Conservation (phyloP, 768 basidiomycete genomes). For the Suillus luteus region DNA sequence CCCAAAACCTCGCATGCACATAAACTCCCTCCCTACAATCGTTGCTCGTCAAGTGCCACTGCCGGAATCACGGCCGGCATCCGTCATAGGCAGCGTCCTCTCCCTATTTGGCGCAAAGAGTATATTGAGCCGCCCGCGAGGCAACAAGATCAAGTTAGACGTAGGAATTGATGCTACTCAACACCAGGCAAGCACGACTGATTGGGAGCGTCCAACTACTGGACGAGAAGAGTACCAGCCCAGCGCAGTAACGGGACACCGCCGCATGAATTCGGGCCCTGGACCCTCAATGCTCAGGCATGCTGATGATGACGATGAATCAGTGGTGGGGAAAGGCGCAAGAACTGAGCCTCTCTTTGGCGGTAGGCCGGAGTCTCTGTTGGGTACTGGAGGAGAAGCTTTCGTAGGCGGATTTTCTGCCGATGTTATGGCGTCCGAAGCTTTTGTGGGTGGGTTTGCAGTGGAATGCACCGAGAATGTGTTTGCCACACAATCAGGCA, state of each 20-base stretch:
- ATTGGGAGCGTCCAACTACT: constrained; percentile 9
- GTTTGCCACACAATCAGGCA: constrained; percentile 8
- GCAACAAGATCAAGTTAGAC: constrained; percentile 26
- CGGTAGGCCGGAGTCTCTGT: neutral
- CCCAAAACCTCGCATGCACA: constrained; percentile 12
- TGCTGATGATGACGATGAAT: neutral
- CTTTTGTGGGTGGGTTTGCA: constrained; percentile 10
- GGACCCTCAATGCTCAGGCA: constrained; percentile 14
- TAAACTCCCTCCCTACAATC: constrained; percentile 20
- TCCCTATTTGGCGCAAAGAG: constrained; percentile 4
- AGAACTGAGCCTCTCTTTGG: constrained; percentile 1
- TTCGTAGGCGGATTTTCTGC: neutral
- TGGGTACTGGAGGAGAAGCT: neutral
- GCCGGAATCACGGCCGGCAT: constrained; percentile 33
- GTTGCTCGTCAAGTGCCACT: constrained; percentile 28
- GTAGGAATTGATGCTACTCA: constrained; percentile 21
- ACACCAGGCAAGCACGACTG: neutral
- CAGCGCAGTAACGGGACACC: constrained; percentile 1
- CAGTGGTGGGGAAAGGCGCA: neutral
- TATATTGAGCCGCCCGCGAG: constrained; percentile 9
- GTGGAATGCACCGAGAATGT: neutral
- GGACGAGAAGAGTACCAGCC: constrained; percentile 14
- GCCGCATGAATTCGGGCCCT: neutral
- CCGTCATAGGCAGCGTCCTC: constrained; percentile 28
- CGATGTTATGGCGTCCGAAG: neutral